Conservation (phyloP, 1,284 basidiomycete genomes). For the Apiotrichum laibachii region DNA sequence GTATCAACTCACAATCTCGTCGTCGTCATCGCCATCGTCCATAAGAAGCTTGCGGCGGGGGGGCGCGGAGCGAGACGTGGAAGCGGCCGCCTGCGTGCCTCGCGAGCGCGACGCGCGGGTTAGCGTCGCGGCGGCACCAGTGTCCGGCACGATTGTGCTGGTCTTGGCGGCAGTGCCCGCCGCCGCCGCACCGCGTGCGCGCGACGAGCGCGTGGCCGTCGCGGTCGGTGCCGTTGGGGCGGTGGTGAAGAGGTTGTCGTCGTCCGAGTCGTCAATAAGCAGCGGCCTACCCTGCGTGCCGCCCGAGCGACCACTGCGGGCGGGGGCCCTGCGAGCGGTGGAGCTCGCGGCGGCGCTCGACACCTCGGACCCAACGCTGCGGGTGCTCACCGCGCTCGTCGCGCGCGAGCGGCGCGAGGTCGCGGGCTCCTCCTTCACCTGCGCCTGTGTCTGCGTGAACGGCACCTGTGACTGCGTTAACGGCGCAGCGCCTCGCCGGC, state of each 20-base stretch:
- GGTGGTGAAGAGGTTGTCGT: conserved; percentile 20
- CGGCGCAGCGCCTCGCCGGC: no score
- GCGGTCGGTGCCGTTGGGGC: conserved; percentile 2
- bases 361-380: no score
- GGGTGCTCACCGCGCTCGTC: no score
- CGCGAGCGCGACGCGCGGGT: background rate
- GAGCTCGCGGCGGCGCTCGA: no score
- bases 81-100: background rate
- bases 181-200: background rate
- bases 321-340: no score
- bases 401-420: no score
- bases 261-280: conserved; percentile 25
- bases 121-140: no score
- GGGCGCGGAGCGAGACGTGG: background rate
- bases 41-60: conserved; percentile 16
- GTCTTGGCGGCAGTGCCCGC: conserved; percentile 2
- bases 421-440: no score
- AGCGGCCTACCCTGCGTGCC: no score
- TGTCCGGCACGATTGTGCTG: background rate
- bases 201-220: conserved; percentile 1
- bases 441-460: no score
- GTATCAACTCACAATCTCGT: conserved; percentile 21
- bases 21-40: conserved; percentile 28
- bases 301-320: no score
- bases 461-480: no score